phyloP scores from a whole-genome alignment of 805 yeast species.

The Suhomyces faveliae region DNA sequence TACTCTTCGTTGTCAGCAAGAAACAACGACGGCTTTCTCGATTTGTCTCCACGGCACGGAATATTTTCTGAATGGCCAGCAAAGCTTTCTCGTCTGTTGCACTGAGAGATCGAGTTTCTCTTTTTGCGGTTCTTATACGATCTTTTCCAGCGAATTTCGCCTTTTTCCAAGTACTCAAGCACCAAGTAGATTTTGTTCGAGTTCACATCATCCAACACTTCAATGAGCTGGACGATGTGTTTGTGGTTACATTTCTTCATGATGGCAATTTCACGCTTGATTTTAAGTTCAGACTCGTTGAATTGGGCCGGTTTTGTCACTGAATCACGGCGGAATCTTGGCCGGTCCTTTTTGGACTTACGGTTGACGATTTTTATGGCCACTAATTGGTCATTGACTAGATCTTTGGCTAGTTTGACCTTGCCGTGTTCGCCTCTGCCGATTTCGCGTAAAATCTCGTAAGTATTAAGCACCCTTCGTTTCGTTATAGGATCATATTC shows the following conservation, averaged over 20 bases:
- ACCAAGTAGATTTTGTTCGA: conserved; percentile 87
- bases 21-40: neutral
- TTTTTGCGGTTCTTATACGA: conserved; percentile 15
- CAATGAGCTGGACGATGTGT: conserved; percentile 41
- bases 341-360: conserved; percentile 40
- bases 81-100: neutral
- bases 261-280: conserved; percentile 44
- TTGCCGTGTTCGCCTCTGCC: conserved; percentile 99
- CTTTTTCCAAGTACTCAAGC: conserved; percentile 83
- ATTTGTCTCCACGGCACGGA: conserved; percentile 31
- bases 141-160: conserved; percentile 82
- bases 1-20: conserved; percentile 2
- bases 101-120: conserved; percentile 4
- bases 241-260: conserved; percentile 48
- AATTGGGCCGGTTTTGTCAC: conserved; percentile 10
- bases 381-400: conserved; percentile 61
- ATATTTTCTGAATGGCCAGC: conserved; percentile 36
- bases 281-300: conserved; percentile 32
- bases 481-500: conserved; percentile 88
- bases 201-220: conserved; percentile 80
- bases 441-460: conserved; percentile 81
- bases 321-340: conserved; percentile 27
- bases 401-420: conserved; percentile 84
- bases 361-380: conserved; percentile 93
- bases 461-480: conserved; percentile 80